Evolutionary conservation across 164 flowering plant species (phyloP).

Genomic region (Amborella trichopoda): DNA sequence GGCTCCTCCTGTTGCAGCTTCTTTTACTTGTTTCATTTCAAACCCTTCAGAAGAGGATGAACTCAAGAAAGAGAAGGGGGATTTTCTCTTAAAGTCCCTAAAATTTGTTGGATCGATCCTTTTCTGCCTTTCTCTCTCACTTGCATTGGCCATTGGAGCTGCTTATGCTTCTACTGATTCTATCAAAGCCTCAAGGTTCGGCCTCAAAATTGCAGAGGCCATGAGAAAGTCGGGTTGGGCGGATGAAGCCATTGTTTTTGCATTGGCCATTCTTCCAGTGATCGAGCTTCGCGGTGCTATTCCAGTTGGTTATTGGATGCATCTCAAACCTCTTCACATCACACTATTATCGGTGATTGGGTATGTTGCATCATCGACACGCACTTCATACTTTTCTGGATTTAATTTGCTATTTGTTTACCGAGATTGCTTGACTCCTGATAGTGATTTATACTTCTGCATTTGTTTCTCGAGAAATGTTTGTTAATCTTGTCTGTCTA

Average conservation of each 20-base stretch:
- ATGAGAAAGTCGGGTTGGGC: constrained; percentile 73
- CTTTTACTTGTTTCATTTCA: no score
- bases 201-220: constrained; percentile 50
- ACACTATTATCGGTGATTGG: constrained; percentile 73
- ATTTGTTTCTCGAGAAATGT: no score
- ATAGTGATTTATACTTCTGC: no score
- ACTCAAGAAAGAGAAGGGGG: no score
- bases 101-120: neutral
- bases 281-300: constrained; percentile 98
- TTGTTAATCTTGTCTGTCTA: no score
- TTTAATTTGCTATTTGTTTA: no score
- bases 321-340: constrained; percentile 52
- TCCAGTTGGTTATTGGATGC: constrained; percentile 99
- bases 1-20: no score
- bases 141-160: constrained; percentile 13
- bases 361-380: constrained; percentile 7
- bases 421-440: no score
- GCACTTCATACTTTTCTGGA: neutral
- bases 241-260: constrained; percentile 78
- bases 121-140: neutral
- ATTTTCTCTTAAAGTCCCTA: no score
- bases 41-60: no score
- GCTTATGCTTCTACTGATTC: constrained; percentile 52
- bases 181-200: constrained; percentile 64
- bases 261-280: constrained; percentile 85